These are phyloP conservation scores for Diutina siamensis DNA, from an alignment of 1,139 yeast genomes.

Conservation along the genomic window DNA sequence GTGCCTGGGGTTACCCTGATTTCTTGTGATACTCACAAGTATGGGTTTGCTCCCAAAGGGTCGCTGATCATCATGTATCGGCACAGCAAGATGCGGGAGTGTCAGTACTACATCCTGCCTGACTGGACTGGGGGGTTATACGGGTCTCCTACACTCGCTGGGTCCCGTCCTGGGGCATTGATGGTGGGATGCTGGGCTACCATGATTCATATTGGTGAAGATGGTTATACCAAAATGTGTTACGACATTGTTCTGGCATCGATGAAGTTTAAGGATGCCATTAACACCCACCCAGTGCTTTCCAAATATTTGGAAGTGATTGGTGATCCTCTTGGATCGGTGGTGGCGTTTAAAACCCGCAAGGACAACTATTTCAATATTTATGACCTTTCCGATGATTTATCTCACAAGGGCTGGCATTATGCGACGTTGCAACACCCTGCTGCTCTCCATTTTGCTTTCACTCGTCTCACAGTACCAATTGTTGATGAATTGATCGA, in stretches of 20 bases:
- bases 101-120: slow-evolving; percentile 74
- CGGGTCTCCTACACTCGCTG: slow-evolving; percentile 94
- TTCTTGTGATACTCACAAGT: slow-evolving; percentile 95
- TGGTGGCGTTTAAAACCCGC: slow-evolving; percentile 58
- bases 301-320: slow-evolving; percentile 35
- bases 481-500: slow-evolving; percentile 50
- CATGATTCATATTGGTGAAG: slow-evolving; percentile 62
- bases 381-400: slow-evolving; percentile 63
- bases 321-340: slow-evolving; percentile 82
- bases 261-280: slow-evolving; percentile 39
- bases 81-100: slow-evolving; percentile 46
- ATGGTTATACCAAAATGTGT: slow-evolving; percentile 65
- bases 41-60: slow-evolving; percentile 97
- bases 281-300: slow-evolving; percentile 38
- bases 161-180: slow-evolving; percentile 93
- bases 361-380: slow-evolving; percentile 36
- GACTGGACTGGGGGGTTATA: slow-evolving; percentile 95
- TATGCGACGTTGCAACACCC: slow-evolving; percentile 79
- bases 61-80: slow-evolving; percentile 89
- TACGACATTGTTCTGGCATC: slow-evolving; percentile 57
- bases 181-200: slow-evolving; percentile 99
- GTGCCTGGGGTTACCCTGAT: slow-evolving; percentile 94
- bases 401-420: slow-evolving; percentile 78
- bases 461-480: slow-evolving; percentile 59
- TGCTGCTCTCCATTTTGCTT: slow-evolving; percentile 82